Percentiles rank a stretch among this genome's conserved stretches.
Evolutionary conservation across 805 yeast genomes (phyloP).

Genomic region (Lipomyces yamanashiensis): DNA sequence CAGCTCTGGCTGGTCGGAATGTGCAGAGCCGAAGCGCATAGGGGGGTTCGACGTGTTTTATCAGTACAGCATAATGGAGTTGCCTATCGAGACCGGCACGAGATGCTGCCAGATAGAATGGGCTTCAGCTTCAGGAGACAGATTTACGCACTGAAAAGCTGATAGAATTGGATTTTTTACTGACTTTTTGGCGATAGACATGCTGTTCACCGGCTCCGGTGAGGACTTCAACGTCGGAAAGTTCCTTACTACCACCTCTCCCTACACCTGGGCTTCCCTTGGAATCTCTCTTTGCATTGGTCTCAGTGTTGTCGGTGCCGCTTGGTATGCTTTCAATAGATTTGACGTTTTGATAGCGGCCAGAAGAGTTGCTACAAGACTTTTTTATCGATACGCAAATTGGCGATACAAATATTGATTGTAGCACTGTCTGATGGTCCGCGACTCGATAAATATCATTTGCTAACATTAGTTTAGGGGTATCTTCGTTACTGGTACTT

Average conservation of each 20-base stretch:
- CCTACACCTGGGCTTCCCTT: slow-evolving; percentile 94
- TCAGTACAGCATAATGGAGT: too few relatives aligned
- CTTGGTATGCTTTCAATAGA: slow-evolving; percentile 62
- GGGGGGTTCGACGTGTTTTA: too few relatives aligned
- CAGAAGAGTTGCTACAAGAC: not conserved
- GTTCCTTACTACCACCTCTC: slow-evolving; percentile 82
- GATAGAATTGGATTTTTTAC: not conserved
- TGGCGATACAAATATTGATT: too few relatives aligned
- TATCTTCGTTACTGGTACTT: slow-evolving; percentile 91
- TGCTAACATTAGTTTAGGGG: slow-evolving; percentile 52
- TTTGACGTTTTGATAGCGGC: not conserved
- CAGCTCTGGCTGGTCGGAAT: not conserved
- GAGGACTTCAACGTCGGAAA: slow-evolving; percentile 90
- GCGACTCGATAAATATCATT: not conserved
- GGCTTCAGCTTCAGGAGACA: not conserved
- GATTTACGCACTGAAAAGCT: not conserved
- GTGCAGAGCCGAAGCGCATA: not conserved
- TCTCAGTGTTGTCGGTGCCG: slow-evolving; percentile 93
- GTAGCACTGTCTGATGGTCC: not conserved
- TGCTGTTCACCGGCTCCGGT: slow-evolving; percentile 90
- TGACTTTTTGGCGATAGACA: slow-evolving; percentile 44
- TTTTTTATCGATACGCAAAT: not conserved
- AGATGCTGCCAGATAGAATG: not conserved
- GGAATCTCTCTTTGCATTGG: slow-evolving; percentile 94
- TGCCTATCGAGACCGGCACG: too few relatives aligned